These are phyloP conservation scores for Calonectria pseudoreteaudii DNA, from an alignment of 2,329 filamentous ascomycete genomes.

Conservation along the genomic window DNA sequence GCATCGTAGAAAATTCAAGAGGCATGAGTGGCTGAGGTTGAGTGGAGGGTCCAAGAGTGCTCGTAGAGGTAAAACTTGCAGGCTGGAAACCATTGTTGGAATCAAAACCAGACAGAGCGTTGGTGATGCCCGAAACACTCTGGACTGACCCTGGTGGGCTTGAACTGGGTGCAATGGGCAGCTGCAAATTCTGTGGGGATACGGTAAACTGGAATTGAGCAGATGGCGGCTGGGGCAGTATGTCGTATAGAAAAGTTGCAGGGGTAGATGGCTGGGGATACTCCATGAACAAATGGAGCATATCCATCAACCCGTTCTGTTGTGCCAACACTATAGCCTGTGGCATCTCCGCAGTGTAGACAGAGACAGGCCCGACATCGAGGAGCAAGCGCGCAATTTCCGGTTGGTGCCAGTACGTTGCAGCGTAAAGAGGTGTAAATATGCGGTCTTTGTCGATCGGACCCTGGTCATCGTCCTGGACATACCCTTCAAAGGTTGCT, in stretches of 20 bases:
- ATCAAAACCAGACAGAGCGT: constrained; percentile 17
- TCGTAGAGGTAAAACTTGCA: neutral
- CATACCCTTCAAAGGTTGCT: constrained; percentile 39
- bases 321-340: constrained; percentile 39
- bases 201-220: constrained; percentile 15
- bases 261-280: constrained; percentile 10
- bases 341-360: constrained; percentile 33
- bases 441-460: constrained; percentile 23
- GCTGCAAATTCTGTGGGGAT: constrained; percentile 10
- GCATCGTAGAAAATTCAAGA: neutral
- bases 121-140: constrained; percentile 33
- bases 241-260: constrained; percentile 20
- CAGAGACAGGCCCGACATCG: constrained; percentile 27
- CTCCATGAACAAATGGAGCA: constrained; percentile 34
- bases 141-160: constrained; percentile 1
- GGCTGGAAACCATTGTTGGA: neutral
- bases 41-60: neutral
- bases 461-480: constrained; percentile 18
- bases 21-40: neutral
- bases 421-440: constrained; percentile 45
- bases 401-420: constrained; percentile 42
- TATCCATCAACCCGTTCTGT: constrained; percentile 26
- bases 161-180: neutral
- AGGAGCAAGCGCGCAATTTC: constrained; percentile 40
- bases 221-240: constrained; percentile 15